Percentiles rank a stretch among this genome's conserved stretches.
Conservation (phyloP, 2,329 filamentous ascomycete genomes). For the Chaetothyriales sp. region DNA sequence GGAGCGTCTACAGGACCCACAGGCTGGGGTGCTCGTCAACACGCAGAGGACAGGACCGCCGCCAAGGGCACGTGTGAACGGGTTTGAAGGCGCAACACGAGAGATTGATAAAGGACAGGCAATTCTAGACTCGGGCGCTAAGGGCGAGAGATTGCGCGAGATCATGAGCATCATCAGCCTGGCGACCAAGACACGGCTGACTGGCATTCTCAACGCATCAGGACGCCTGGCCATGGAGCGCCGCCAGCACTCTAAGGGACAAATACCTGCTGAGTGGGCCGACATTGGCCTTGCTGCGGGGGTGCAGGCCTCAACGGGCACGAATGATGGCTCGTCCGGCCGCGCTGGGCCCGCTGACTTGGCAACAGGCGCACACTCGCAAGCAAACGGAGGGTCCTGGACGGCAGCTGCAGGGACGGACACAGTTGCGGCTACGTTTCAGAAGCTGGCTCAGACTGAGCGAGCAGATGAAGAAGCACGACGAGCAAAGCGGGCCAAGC, state of each 20-base stretch:
- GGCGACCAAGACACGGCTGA: constrained; percentile 63
- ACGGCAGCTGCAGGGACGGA: constrained; percentile 16
- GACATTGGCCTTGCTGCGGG: constrained; percentile 49
- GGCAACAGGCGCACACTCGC: constrained; percentile 22
- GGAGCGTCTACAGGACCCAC: constrained; percentile 43
- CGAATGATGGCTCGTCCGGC: constrained; percentile 6
- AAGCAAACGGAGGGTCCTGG: constrained; percentile 24
- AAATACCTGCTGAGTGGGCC: constrained; percentile 60
- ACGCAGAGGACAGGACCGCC: constrained; percentile 23
- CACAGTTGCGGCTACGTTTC: constrained; percentile 19
- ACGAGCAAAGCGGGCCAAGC: constrained; percentile 50
- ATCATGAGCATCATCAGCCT: constrained; percentile 71
- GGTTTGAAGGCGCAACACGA: constrained; percentile 46
- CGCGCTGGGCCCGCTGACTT: neutral
- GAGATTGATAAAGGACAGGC: constrained; percentile 52
- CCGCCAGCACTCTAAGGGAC: constrained; percentile 63
- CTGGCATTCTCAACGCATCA: constrained; percentile 63
- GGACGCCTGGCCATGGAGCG: constrained; percentile 54
- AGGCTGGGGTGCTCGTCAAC: constrained; percentile 40
- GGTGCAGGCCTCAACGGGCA: constrained; percentile 23
- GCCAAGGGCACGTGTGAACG: constrained; percentile 35
- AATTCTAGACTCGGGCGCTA: constrained; percentile 49
- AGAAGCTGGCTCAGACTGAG: constrained; percentile 40
- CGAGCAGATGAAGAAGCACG: constrained; percentile 58
- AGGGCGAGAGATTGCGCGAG: constrained; percentile 54